These are phyloP conservation scores for Metschnikowia lunata DNA, from an alignment of 805 yeast species.

Conservation along the genomic window DNA sequence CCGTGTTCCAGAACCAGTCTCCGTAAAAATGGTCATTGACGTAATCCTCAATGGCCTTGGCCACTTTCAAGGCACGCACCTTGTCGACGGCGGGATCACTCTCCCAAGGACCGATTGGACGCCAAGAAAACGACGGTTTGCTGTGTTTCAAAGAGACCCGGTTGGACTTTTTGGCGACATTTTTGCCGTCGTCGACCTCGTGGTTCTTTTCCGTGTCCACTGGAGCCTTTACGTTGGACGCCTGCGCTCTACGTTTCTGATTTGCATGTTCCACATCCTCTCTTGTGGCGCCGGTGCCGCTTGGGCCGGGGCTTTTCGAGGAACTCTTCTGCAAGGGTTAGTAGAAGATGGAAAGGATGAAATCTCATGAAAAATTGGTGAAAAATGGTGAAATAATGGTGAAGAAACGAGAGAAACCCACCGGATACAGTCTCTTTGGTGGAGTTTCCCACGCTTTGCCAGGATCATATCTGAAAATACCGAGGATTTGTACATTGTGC, in stretches of 20 bases:
- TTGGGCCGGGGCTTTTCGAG: constrained; percentile 10
- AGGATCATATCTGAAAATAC: too few relatives aligned
- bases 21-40: constrained; percentile 65
- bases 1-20: constrained; percentile 70
- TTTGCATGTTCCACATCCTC: constrained; percentile 17
- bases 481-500: too few relatives aligned
- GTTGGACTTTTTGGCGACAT: neutral
- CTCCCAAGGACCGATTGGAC: constrained; percentile 38
- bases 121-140: constrained; percentile 37
- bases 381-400: too few relatives aligned
- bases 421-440: too few relatives aligned
- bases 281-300: constrained; percentile 13
- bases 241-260: constrained; percentile 10
- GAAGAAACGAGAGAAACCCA: too few relatives aligned
- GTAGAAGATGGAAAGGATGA: neutral
- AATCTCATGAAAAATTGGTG: too few relatives aligned
- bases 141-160: constrained; percentile 2
- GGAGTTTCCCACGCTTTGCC: too few relatives aligned
- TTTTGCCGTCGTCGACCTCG: neutral
- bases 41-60: constrained; percentile 48
- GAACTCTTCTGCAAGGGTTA: constrained; percentile 8
- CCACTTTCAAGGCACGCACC: constrained; percentile 18
- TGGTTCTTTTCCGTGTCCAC: constrained; percentile 6
- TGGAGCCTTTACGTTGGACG: constrained; percentile 12
- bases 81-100: constrained; percentile 22